Evolutionary conservation across 2,329 filamentous ascomycete species (phyloP).

Genomic region (Exophiala aquamarina): DNA sequence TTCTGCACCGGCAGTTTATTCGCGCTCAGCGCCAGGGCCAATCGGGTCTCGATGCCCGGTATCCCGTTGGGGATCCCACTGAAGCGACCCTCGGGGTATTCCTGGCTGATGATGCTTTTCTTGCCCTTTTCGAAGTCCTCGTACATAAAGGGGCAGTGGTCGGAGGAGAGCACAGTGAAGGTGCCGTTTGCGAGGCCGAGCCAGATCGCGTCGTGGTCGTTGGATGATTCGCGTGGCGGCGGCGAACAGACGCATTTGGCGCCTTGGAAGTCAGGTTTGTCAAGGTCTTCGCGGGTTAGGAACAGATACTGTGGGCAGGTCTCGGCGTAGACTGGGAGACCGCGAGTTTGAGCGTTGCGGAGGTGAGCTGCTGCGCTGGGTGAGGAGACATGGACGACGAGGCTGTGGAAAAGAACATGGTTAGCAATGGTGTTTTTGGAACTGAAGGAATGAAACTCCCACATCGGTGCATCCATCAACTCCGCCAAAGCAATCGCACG

Average conservation of each 20-base stretch:
- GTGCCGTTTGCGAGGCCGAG: constrained; percentile 53
- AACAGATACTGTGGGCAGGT: constrained; percentile 62
- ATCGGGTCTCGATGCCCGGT: constrained; percentile 58
- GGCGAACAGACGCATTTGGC: constrained; percentile 58
- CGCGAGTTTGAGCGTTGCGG: constrained; percentile 50
- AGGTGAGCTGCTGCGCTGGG: constrained; percentile 50
- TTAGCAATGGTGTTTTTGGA: neutral
- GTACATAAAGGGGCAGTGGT: constrained; percentile 52
- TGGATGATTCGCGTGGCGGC: constrained; percentile 47
- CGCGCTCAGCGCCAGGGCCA: constrained; percentile 48
- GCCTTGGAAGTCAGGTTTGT: constrained; percentile 42
- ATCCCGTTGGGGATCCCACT: constrained; percentile 60
- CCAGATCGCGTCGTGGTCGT: constrained; percentile 56
- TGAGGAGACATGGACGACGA: constrained; percentile 55
- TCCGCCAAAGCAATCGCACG: constrained; percentile 50
- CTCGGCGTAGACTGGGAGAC: constrained; percentile 56
- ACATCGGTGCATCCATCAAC: constrained; percentile 51
- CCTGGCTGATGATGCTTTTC: constrained; percentile 48
- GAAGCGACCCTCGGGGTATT: constrained; percentile 50
- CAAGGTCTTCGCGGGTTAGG: constrained; percentile 50
- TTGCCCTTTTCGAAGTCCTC: constrained; percentile 50
- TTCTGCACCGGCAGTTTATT: constrained; percentile 45
- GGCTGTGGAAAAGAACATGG: constrained; percentile 8
- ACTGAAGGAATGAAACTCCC: neutral
- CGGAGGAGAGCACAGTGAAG: constrained; percentile 54